phyloP scores from a whole-genome alignment of 192 early-diverging fungal species.

The Entophlyctis luteolus region DNA sequence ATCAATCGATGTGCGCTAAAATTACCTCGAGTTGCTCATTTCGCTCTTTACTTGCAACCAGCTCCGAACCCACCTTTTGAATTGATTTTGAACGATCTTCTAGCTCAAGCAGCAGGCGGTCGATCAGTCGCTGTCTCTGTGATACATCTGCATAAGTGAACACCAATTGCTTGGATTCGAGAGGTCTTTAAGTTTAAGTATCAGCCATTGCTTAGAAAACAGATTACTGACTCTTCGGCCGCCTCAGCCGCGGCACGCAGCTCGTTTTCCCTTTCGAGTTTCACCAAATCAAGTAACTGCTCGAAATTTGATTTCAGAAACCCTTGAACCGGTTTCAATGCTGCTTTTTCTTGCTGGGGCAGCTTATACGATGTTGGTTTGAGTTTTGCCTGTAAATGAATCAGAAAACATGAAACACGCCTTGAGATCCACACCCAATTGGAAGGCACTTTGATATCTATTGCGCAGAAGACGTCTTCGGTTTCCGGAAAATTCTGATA shows the following conservation, averaged over 20 bases:
- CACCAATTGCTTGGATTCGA: not conserved
- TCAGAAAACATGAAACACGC: too few relatives aligned
- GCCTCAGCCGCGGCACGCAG: not conserved
- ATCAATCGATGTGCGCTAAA: not conserved
- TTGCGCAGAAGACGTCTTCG: not conserved
- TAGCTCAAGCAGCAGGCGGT: slow-evolving; percentile 43
- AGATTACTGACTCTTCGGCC: not conserved
- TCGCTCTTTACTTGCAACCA: slow-evolving; percentile 26
- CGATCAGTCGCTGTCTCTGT: slow-evolving; percentile 42
- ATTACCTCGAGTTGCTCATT: slow-evolving; percentile 33
- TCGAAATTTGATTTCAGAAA: slow-evolving; percentile 11
- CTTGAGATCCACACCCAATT: slow-evolving; percentile 26
- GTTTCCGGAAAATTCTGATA: not conserved
- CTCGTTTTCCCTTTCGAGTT: slow-evolving; percentile 4
- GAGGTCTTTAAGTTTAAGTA: not conserved
- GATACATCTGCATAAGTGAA: slow-evolving; percentile 28
- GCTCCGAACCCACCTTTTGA: slow-evolving; percentile 43
- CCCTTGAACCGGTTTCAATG: not conserved
- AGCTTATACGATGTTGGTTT: too few relatives aligned
- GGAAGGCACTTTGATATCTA: slow-evolving; percentile 16
- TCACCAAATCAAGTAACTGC: slow-evolving; percentile 13
- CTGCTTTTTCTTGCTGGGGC: not conserved
- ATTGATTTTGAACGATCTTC: slow-evolving; percentile 34
- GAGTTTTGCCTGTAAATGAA: not conserved
- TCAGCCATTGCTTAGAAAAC: not conserved